Percentiles rank a stretch among this genome's conserved stretches.
Conservation (phyloP, 2,329 filamentous ascomycete genomes). For the Paracoccidioides brasiliensis region DNA sequence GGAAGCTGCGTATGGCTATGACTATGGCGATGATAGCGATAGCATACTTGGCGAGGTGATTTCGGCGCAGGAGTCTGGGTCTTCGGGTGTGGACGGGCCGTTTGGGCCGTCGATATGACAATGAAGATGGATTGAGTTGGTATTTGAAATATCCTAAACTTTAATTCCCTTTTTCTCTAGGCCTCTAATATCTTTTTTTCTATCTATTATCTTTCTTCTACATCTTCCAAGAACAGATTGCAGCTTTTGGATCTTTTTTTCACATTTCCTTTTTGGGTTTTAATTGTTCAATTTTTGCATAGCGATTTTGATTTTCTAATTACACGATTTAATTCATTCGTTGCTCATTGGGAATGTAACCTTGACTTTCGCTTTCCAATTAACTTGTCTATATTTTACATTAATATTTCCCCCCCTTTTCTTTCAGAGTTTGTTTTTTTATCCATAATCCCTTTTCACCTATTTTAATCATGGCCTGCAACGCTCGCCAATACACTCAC, state of each 20-base stretch:
- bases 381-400: neutral
- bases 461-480: neutral
- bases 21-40: slow-evolving; percentile 14
- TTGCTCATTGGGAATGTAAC: neutral
- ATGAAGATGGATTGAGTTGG: neutral
- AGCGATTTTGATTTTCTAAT: neutral
- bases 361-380: neutral
- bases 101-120: slow-evolving; percentile 12
- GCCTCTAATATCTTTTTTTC: neutral
- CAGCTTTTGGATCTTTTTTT: neutral
- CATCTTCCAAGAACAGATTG: neutral
- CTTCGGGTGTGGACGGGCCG: slow-evolving; percentile 3
- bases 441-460: neutral
- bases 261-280: neutral
- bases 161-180: neutral
- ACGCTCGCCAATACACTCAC: slow-evolving; percentile 9
- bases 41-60: neutral
- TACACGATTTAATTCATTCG: neutral
- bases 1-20: slow-evolving; percentile 36
- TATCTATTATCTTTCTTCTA: neutral
- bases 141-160: too few species aligned
- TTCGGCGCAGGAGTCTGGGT: neutral
- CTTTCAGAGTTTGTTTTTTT: too few species aligned
- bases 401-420: neutral
- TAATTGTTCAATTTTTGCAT: neutral